A percentile compares a stretch with the other conserved stretches of the same genome.
Evolutionary conservation across 805 yeast genomes (phyloP).

Genomic region (Candida morakotiae): DNA sequence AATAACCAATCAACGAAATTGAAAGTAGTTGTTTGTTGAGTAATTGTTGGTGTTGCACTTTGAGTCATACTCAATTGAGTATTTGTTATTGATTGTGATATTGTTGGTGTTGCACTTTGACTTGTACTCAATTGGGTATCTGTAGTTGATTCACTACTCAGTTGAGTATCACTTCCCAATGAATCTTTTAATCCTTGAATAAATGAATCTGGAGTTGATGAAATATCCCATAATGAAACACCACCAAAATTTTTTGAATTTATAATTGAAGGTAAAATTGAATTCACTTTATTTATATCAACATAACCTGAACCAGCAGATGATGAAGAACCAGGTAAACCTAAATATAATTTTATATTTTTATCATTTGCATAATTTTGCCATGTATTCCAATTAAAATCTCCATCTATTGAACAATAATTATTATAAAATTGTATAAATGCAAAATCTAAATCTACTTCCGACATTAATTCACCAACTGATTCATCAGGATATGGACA

Average conservation of each 20-base stretch:
- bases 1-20: neutral
- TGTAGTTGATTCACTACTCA: neutral
- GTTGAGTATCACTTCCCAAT: neutral
- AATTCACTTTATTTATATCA: constrained; percentile 15
- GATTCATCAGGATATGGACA: constrained; percentile 79
- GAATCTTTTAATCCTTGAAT: constrained; percentile 1
- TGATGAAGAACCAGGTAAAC: constrained; percentile 59
- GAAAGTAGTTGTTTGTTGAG: neutral
- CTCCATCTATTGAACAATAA: constrained; percentile 52
- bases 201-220: constrained; percentile 17
- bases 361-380: constrained; percentile 59
- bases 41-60: neutral
- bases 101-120: neutral
- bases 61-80: neutral
- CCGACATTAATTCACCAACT: constrained; percentile 29
- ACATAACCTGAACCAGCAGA: constrained; percentile 56
- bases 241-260: constrained; percentile 30
- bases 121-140: too few species aligned
- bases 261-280: constrained; percentile 13
- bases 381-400: constrained; percentile 74
- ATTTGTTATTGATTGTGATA: neutral
- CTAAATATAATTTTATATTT: constrained; percentile 66
- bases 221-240: constrained; percentile 34
- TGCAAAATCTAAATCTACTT: constrained; percentile 71
- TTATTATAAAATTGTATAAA: constrained; percentile 90